Conservation (phyloP, 2,329 filamentous ascomycete genomes). For the Phialophora chinensis region DNA sequence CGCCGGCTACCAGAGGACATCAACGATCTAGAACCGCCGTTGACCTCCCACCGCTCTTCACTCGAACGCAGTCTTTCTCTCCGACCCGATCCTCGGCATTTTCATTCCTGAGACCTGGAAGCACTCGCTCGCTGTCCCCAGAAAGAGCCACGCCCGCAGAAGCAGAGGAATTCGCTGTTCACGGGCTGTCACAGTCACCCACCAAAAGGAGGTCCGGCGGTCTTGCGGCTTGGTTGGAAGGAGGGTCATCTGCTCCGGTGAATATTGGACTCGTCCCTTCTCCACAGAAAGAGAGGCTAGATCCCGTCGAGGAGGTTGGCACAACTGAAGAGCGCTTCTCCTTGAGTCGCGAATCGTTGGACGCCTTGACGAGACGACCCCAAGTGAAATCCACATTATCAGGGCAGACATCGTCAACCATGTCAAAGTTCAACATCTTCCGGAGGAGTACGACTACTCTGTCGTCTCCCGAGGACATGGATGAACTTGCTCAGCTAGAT, state of each 20-base stretch:
- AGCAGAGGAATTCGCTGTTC: conserved; percentile 21
- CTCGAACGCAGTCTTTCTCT: conserved; percentile 32
- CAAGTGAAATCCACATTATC: conserved; percentile 40
- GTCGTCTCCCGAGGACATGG: conserved; percentile 45
- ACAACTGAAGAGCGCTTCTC: conserved; percentile 33
- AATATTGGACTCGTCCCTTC: conserved; percentile 50
- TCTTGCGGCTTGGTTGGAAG: conserved; percentile 60
- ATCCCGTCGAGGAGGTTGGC: conserved; percentile 33
- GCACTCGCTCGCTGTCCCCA: conserved; percentile 36
- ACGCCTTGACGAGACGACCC: conserved; percentile 35
- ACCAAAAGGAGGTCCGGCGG: conserved; percentile 32
- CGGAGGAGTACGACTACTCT: conserved; percentile 46
- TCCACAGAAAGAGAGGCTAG: conserved; percentile 40
- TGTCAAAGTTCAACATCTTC: conserved; percentile 53
- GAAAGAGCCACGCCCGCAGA: conserved; percentile 30
- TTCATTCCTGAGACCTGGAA: conserved; percentile 35
- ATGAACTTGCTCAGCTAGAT: conserved; percentile 62
- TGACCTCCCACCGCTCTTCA: conserved; percentile 36
- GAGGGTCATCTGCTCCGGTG: conserved; percentile 55
- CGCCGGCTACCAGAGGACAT: conserved; percentile 35
- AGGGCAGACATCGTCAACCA: conserved; percentile 41
- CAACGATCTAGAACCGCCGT: conserved; percentile 34
- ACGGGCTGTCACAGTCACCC: conserved; percentile 23
- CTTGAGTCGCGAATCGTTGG: conserved; percentile 26
- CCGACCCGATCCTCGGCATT: conserved; percentile 38